Evolutionary conservation across 768 basidiomycete genomes (phyloP).

Genomic region (Naganishia friedmannii): DNA sequence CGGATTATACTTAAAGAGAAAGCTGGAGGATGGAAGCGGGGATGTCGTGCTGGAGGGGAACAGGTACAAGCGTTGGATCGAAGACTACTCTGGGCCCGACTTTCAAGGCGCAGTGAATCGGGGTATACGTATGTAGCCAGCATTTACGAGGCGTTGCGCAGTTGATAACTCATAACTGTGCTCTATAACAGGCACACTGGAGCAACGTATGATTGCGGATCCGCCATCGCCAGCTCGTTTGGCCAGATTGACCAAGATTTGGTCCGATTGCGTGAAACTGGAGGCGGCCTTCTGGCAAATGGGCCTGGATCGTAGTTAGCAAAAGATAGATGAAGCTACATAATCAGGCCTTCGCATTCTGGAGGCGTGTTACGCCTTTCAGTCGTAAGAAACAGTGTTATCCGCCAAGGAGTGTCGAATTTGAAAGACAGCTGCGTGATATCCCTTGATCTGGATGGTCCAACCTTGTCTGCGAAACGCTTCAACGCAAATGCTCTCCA

Average conservation of each 20-base stretch:
- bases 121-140: constrained; percentile 64
- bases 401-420: too few species aligned
- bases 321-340: neutral
- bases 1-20: constrained; percentile 72
- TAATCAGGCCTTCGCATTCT: too few species aligned
- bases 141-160: neutral
- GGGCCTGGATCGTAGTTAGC: constrained; percentile 53
- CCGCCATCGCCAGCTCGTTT: constrained; percentile 65
- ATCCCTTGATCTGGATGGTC: too few species aligned
- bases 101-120: constrained; percentile 70
- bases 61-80: constrained; percentile 60
- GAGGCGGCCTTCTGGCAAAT: constrained; percentile 89
- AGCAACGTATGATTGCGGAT: constrained; percentile 61
- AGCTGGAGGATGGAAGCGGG: constrained; percentile 56
- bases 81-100: constrained; percentile 67
- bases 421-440: too few species aligned
- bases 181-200: constrained; percentile 65
- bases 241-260: constrained; percentile 67
- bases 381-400: too few species aligned
- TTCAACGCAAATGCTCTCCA: too few species aligned
- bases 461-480: too few species aligned
- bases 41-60: constrained; percentile 68
- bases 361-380: too few species aligned
- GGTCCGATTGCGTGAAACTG: constrained; percentile 70
- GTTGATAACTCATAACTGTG: constrained; percentile 18